Evolutionary conservation across 805 yeast genomes (phyloP).

Genomic region (Yarrowia bubula): DNA sequence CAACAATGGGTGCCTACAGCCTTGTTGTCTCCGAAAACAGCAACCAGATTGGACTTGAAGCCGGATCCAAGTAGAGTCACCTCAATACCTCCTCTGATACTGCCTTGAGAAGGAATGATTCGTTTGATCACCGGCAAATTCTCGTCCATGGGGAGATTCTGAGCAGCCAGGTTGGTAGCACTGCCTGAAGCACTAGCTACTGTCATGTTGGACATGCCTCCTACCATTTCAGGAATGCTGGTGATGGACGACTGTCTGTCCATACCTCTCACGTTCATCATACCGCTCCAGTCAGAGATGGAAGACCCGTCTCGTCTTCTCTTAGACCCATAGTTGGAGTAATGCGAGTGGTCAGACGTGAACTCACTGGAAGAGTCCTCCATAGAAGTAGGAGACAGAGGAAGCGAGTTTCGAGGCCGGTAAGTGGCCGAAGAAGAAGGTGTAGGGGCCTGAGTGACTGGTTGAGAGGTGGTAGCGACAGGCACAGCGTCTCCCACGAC

Average conservation of each 20-base stretch:
- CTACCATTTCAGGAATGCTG: conserved; percentile 24
- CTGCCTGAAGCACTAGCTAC: conserved; percentile 1
- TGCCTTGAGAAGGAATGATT: conserved; percentile 94
- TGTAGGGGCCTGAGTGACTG: neutral
- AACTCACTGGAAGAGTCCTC: conserved; percentile 21
- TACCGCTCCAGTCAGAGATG: conserved; percentile 20
- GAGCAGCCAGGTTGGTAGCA: conserved; percentile 13
- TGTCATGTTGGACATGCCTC: conserved; percentile 11
- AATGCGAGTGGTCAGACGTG: conserved; percentile 23
- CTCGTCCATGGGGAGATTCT: neutral
- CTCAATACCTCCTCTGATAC: conserved; percentile 94
- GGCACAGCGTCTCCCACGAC: conserved; percentile 29
- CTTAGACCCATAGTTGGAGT: conserved; percentile 11
- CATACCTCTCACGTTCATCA: conserved; percentile 19
- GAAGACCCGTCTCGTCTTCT: conserved; percentile 27
- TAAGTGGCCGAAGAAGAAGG: neutral
- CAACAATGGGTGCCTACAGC: conserved; percentile 80
- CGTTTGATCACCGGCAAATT: conserved; percentile 65
- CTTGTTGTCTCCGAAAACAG: conserved; percentile 70
- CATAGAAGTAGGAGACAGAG: conserved; percentile 24
- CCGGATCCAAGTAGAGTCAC: conserved; percentile 86
- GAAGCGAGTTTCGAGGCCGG: conserved; percentile 14
- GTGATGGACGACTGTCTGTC: conserved; percentile 19
- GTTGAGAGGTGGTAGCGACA: neutral
- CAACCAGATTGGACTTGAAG: conserved; percentile 79